These are phyloP conservation scores for Magnolia sinica DNA, from an alignment of 164 flowering plant species.

Conservation along the genomic window DNA sequence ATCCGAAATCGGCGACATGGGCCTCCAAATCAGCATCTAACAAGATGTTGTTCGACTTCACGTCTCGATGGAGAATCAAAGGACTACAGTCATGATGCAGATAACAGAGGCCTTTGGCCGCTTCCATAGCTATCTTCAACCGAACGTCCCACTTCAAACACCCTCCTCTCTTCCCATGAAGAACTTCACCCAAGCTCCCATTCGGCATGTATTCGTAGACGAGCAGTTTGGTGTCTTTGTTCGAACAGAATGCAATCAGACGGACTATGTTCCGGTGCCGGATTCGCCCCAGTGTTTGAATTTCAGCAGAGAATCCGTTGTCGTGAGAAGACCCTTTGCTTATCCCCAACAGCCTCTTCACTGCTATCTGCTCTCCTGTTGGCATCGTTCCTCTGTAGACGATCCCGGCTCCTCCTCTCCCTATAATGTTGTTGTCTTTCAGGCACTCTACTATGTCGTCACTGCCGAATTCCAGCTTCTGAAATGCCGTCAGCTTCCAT, in stretches of 20 bases:
- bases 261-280: constrained; percentile 70
- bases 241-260: constrained; percentile 55
- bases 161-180: constrained; percentile 66
- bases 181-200: constrained; percentile 71
- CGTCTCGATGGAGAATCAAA: constrained; percentile 63
- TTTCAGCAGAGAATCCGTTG: constrained; percentile 64
- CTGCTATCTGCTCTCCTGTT: constrained; percentile 59
- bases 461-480: constrained; percentile 47
- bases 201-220: constrained; percentile 83
- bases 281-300: constrained; percentile 58
- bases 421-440: constrained; percentile 60
- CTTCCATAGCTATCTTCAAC: constrained; percentile 61
- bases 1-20: constrained; percentile 76
- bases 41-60: constrained; percentile 74
- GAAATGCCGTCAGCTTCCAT: constrained; percentile 76
- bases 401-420: constrained; percentile 75
- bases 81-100: constrained; percentile 85
- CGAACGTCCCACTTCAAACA: constrained; percentile 55
- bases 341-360: constrained; percentile 52
- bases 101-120: constrained; percentile 68
- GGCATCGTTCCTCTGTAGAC: constrained; percentile 62
- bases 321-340: constrained; percentile 60
- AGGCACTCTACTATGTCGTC: constrained; percentile 57
- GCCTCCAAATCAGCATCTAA: constrained; percentile 64
- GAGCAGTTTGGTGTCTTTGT: constrained; percentile 56